Conservation (phyloP, 169 alveolate genomes). For the Miamiensis avidus region DNA sequence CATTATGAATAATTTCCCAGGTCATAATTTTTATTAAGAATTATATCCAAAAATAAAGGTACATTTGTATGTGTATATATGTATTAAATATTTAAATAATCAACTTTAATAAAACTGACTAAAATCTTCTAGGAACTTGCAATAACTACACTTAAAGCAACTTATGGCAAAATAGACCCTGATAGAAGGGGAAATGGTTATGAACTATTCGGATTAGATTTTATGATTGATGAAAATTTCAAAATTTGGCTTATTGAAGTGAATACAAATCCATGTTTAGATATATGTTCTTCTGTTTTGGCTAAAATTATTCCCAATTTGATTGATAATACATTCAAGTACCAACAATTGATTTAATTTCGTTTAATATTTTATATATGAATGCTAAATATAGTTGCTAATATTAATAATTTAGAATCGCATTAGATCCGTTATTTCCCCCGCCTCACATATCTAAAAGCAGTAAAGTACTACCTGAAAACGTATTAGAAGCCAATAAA, state of each 20-base stretch:
- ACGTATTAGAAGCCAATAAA: constrained; percentile 36
- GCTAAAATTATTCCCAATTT: constrained; percentile 76
- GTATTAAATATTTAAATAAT: background rate
- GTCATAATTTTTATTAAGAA: constrained; percentile 57
- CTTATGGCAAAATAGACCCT: constrained; percentile 68
- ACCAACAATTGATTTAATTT: constrained; percentile 10
- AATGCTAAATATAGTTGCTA: background rate
- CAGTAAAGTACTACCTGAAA: constrained; percentile 40
- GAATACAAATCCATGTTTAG: constrained; percentile 84
- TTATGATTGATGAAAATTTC: constrained; percentile 81
- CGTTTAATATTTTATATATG: too few species aligned
- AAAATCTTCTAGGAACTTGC: constrained; percentile 41
- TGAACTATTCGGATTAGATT: constrained; percentile 83
- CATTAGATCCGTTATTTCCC: constrained; percentile 71
- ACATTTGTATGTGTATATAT: background rate
- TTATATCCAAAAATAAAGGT: constrained; percentile 62
- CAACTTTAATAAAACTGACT: background rate
- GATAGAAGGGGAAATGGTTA: constrained; percentile 61
- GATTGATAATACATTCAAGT: constrained; percentile 76
- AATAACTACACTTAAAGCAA: constrained; percentile 67
- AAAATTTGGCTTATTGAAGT: constrained; percentile 74
- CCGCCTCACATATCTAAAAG: constrained; percentile 53
- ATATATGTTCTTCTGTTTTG: constrained; percentile 74
- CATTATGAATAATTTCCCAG: constrained; percentile 51
- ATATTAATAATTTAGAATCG: constrained; percentile 41